Evolutionary conservation across 2,329 filamentous ascomycete genomes (phyloP), one percentile per base, ranked within the genome.

Genomic region (Fusarium sp.): DNA sequence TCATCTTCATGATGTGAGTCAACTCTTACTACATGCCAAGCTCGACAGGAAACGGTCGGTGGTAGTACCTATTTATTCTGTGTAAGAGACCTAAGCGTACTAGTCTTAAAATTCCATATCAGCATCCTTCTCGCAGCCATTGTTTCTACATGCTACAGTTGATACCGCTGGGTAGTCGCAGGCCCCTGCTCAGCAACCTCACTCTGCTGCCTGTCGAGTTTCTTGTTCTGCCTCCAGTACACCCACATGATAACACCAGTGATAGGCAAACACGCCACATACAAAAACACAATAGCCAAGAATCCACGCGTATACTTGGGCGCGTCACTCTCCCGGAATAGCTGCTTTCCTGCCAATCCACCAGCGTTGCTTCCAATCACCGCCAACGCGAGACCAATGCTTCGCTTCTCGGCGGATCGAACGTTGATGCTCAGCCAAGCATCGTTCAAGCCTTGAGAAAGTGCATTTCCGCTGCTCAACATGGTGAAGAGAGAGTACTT

Each of bases 281-380:
- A 79, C 1, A 78, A 14, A 5, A 76, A 9, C 0, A 78, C 27
- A 23, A 79, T 72, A 1, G 70, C 71, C 37, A 78, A 9, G 8
- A 78, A 79, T 1, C 58, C 73, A 5, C 58, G 41, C 0, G 56
- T 68, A n/a, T 79, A 79, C 25, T 67, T 59, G 0, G 76, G 78
- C 0, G 74, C 75, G 62, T 78, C 77, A 0, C 65, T 66, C 2
- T 73, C 59, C 0, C 73, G 64, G 43, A 80, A 80, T 0, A 80
- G 66, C 35, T 79, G 77, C 50, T 74, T 71, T 10, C 78, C 78
- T 1, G 76, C 76, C 5, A 80, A 10, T 0, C 67, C 73, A 10
- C 77, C 73, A 2, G 76, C 48, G n/a, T 80, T 80, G 14, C 72
- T 77, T 1, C 76, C 72, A 20, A 79, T 79, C 1, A 80, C 77